These are phyloP conservation scores for Colletotrichum spaethianum DNA, from an alignment of 2,329 filamentous ascomycete species.

Conservation along the genomic window DNA sequence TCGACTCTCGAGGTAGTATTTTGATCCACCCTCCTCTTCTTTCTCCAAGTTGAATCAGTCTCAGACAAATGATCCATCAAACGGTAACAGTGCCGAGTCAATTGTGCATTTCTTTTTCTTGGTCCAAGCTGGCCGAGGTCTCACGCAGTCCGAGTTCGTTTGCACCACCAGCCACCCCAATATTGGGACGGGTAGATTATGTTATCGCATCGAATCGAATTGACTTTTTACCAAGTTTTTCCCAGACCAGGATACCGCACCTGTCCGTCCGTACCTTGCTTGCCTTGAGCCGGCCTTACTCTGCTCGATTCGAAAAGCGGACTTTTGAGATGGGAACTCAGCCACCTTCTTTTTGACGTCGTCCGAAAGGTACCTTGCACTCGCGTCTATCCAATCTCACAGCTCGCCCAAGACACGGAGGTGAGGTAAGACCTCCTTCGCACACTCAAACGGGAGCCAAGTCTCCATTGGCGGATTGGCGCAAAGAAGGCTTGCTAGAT, in stretches of 20 bases:
- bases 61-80: not conserved
- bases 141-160: not conserved
- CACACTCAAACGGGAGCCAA: not conserved
- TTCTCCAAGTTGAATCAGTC: no score
- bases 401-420: not conserved
- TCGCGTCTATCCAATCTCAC: not conserved
- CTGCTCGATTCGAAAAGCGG: not conserved
- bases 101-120: not conserved
- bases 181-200: constrained; percentile 28
- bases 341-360: constrained; percentile 11
- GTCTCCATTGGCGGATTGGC: not conserved
- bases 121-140: constrained; percentile 14
- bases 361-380: constrained; percentile 18
- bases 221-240: constrained; percentile 12
- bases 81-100: not conserved
- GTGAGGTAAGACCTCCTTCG: not conserved
- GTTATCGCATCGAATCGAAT: constrained; percentile 13
- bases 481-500: not conserved
- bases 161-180: constrained; percentile 35
- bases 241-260: not conserved
- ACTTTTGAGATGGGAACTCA: not conserved
- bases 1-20: not conserved
- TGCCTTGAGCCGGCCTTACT: not conserved
- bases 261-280: not conserved
- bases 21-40: not conserved